Percentiles rank a stretch among this genome's conserved stretches.
These are phyloP conservation scores for Blastocystis sp. DNA, from an alignment of 352 stramenopile genomes.

Conservation along the genomic window DNA sequence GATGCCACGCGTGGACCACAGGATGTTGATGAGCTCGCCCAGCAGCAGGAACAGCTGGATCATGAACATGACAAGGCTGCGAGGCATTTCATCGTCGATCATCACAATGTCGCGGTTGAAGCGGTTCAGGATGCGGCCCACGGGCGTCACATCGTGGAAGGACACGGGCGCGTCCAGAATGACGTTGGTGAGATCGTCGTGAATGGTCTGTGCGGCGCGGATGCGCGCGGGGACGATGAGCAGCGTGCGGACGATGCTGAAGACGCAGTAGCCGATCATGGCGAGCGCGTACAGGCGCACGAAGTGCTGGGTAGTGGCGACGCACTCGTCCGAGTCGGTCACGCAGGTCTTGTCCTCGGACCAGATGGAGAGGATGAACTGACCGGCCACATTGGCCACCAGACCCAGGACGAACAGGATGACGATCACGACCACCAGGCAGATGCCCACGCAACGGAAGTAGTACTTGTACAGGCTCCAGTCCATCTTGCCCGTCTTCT, in stretches of 20 bases:
- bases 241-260: background rate
- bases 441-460: conserved; percentile 53
- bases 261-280: background rate
- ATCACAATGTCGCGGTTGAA: background rate
- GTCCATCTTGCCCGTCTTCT: conserved; percentile 46
- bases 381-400: background rate
- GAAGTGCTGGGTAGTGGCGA: background rate
- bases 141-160: too few relatives aligned
- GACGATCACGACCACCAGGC: conserved; percentile 25
- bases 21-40: background rate
- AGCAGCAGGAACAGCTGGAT: conserved; percentile 7
- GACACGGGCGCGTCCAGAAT: too few relatives aligned
- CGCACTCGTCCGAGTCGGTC: background rate
- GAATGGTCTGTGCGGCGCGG: conserved; percentile 72
- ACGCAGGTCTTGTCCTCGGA: background rate
- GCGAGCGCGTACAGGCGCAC: background rate
- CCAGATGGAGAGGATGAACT: conserved; percentile 58
- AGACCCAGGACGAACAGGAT: conserved; percentile 27
- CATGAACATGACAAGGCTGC: conserved; percentile 38
- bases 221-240: background rate
- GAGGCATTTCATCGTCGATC: conserved; percentile 42
- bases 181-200: conserved; percentile 76
- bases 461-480: conserved; percentile 66
- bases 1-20: conserved; percentile 33
- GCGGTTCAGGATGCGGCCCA: too few relatives aligned